Evolutionary conservation across 2,329 filamentous ascomycete genomes (phyloP), one percentile per base, ranked within the genome.

Genomic region (Hortaea werneckii): DNA sequence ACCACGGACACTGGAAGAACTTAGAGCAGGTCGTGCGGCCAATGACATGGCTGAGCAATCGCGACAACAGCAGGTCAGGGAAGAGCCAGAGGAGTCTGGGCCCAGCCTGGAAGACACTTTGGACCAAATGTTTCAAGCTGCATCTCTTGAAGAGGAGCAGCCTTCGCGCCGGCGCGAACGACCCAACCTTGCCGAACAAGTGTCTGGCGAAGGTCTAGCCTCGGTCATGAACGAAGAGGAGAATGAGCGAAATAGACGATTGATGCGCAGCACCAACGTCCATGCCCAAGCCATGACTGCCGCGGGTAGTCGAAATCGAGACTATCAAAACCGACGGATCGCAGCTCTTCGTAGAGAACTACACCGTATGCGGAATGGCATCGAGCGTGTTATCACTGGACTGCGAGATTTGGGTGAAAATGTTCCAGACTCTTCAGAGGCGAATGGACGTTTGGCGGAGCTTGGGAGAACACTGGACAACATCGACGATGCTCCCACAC

Each of bases 1-100:
- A 28, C 72, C 72, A 1, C 59, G 71, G 20, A 73, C 69, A 9
- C 43, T 72, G 20, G 67, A 72, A 41, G 67, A 74, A 53, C 46
- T 74, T 44, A 59, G 68, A 41, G 59, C 55, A 32, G 63, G 61
- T 1, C 48, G 54, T 40, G 57, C 59, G 43, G 52, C 58, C 6
- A 62, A 58, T 42, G 51, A 53, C 5, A 40, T 55, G 29, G 59
- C 58, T 39, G 53, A 57, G 37, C 49, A 44, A 11, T 51, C 53
- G 44, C 37, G 39, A 8, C 47, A 50, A 38, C 44, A 53, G 9
- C 47, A 51, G 42, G 20, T 29, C 8, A 40, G 34, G 9, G 42
- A 52, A 28, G 45, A 43, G 29, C 34, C 47, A n/a, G 40, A 42
- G 5, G 45, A 45, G 11, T 38, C 47, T 34, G 57, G 54, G 10